These are phyloP conservation scores for Raffaelea arxii DNA, from an alignment of 2,329 filamentous ascomycete species.

Conservation along the genomic window DNA sequence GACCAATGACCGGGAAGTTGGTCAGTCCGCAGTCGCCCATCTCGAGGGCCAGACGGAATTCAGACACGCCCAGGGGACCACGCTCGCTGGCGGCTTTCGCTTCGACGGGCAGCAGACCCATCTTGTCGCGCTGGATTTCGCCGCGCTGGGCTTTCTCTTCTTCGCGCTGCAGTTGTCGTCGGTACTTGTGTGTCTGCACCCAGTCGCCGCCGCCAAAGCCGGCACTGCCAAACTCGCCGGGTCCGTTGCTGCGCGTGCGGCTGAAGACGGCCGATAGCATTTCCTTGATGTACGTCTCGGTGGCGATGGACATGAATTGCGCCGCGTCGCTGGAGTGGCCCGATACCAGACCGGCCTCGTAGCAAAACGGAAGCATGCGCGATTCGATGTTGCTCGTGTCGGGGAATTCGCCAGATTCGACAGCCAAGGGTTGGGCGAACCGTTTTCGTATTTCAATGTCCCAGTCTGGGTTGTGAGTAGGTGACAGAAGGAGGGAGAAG, in stretches of 20 bases:
- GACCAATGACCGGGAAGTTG: constrained; percentile 66
- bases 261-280: constrained; percentile 53
- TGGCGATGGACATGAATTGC: constrained; percentile 54
- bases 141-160: constrained; percentile 65
- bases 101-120: constrained; percentile 71
- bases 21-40: constrained; percentile 68
- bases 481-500: background rate
- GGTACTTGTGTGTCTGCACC: constrained; percentile 73
- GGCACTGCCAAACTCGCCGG: constrained; percentile 50
- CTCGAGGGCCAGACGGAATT: constrained; percentile 66
- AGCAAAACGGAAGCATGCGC: constrained; percentile 59
- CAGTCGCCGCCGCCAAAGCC: constrained; percentile 58
- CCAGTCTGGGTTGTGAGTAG: constrained; percentile 35
- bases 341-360: constrained; percentile 51
- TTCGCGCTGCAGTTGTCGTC: constrained; percentile 62
- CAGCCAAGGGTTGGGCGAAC: constrained; percentile 52
- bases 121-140: constrained; percentile 63
- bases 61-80: constrained; percentile 64
- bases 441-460: constrained; percentile 59
- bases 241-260: constrained; percentile 55
- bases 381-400: constrained; percentile 53
- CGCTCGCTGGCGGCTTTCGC: constrained; percentile 65
- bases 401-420: constrained; percentile 61
- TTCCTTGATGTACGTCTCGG: constrained; percentile 59
- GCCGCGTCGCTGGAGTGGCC: constrained; percentile 52